A percentile compares a stretch with the other conserved stretches of the same genome.
phyloP scores from a whole-genome alignment of 164 flowering plant genomes.

The Vitis rupestris region DNA sequence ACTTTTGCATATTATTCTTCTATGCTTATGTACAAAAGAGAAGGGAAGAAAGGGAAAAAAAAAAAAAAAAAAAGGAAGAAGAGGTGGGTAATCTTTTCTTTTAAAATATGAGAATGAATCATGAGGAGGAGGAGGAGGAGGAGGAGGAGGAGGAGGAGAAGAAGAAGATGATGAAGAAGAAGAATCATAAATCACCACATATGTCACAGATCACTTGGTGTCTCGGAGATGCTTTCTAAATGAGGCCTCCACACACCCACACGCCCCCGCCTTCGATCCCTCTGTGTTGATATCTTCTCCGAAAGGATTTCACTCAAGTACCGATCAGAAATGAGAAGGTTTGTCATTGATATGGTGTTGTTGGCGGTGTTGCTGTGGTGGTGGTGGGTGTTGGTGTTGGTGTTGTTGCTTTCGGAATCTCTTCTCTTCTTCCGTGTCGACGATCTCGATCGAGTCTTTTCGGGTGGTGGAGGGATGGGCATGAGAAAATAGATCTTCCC shows the following conservation, averaged over 20 bases:
- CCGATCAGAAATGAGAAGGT: constrained; percentile 56
- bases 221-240: constrained; percentile 81
- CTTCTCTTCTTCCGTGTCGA: constrained; percentile 30
- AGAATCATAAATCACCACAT: background rate
- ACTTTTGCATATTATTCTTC: background rate
- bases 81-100: background rate
- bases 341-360: constrained; percentile 13
- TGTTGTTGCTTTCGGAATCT: constrained; percentile 1
- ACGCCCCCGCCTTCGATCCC: constrained; percentile 75
- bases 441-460: constrained; percentile 26
- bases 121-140: too few relatives aligned
- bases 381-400: background rate
- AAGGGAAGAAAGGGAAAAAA: background rate
- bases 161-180: background rate
- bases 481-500: constrained; percentile 95
- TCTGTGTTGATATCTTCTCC: constrained; percentile 63
- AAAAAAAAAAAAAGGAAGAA: background rate
- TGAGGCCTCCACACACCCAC: constrained; percentile 89
- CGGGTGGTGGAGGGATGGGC: constrained; percentile 41
- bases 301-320: constrained; percentile 78
- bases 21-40: constrained; percentile 8
- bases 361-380: constrained; percentile 1
- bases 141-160: too few relatives aligned
- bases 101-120: too few relatives aligned
- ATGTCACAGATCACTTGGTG: constrained; percentile 29